A percentile compares a stretch with the other conserved stretches of the same genome.
phyloP scores from a whole-genome alignment of 345 rosid species.

The Aquilaria sinensis region DNA sequence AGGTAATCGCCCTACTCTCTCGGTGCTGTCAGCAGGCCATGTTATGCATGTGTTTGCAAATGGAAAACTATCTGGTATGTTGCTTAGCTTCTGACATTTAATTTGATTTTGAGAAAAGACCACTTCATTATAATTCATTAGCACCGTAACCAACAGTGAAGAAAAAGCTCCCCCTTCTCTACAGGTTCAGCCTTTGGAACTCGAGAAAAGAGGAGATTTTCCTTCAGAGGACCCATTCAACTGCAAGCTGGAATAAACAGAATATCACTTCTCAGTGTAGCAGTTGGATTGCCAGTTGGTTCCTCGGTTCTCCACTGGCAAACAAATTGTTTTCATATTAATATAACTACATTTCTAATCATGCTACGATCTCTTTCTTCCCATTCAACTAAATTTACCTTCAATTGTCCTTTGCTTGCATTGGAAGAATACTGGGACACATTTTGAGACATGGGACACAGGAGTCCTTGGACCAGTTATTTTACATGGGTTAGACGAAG shows the following conservation, averaged over 20 bases:
- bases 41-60: slow-evolving; percentile 74
- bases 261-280: slow-evolving; percentile 39
- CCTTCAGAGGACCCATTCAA: slow-evolving; percentile 28
- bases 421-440: slow-evolving; percentile 61
- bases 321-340: not conserved
- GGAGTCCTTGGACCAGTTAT: slow-evolving; percentile 73
- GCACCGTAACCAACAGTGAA: not conserved
- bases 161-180: slow-evolving; percentile 1
- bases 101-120: no score
- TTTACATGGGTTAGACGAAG: slow-evolving; percentile 55
- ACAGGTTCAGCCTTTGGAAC: slow-evolving; percentile 73
- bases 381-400: not conserved
- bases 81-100: slow-evolving; percentile 3
- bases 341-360: no score
- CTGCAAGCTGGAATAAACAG: slow-evolving; percentile 33
- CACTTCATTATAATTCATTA: no score
- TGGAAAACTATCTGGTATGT: slow-evolving; percentile 61
- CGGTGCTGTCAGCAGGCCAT: slow-evolving; percentile 65
- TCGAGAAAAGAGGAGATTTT: slow-evolving; percentile 31
- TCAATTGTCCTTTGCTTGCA: not conserved
- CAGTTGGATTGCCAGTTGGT: slow-evolving; percentile 47
- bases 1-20: slow-evolving; percentile 43
- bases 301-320: not conserved
- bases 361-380: not conserved
- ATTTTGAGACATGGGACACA: slow-evolving; percentile 60